phyloP scores from a whole-genome alignment of 495 filamentous ascomycete species.

The Stereocaulon alpinum region DNA sequence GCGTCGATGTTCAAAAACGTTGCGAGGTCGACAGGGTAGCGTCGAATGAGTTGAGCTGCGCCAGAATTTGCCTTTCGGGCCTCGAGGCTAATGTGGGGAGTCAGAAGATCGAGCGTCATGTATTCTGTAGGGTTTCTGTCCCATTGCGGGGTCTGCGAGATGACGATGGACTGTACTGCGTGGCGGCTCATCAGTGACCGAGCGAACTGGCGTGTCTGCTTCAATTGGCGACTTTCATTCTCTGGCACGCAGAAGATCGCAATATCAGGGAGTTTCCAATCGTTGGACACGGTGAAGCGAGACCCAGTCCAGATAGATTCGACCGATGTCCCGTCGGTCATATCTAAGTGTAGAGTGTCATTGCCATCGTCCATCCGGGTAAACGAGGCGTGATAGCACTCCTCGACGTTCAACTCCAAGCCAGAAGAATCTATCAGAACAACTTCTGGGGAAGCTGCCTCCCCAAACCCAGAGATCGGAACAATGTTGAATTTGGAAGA shows the following conservation, averaged over 20 bases:
- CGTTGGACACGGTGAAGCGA: conserved; percentile 36
- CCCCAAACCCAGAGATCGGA: conserved; percentile 59
- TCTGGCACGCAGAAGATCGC: conserved; percentile 58
- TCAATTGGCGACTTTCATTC: conserved; percentile 37
- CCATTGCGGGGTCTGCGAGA: conserved; percentile 52
- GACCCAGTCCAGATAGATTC: conserved; percentile 37
- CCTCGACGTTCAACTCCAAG: conserved; percentile 63
- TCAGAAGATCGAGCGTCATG: conserved; percentile 41
- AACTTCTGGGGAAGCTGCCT: conserved; percentile 48
- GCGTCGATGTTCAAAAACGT: conserved; percentile 65
- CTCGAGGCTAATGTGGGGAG: conserved; percentile 61
- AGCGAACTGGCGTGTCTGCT: conserved; percentile 43
- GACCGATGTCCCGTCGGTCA: conserved; percentile 47
- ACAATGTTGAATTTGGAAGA: conserved; percentile 64
- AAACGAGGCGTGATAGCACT: conserved; percentile 49
- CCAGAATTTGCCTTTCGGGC: conserved; percentile 42
- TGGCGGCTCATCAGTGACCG: conserved; percentile 57
- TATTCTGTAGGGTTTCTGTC: conserved; percentile 29
- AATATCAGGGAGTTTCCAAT: conserved; percentile 61
- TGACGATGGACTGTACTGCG: conserved; percentile 53
- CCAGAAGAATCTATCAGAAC: conserved; percentile 59
- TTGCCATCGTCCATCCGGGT: conserved; percentile 33
- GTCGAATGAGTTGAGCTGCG: conserved; percentile 40
- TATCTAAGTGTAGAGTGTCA: conserved; percentile 42
- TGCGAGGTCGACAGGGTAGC: conserved; percentile 60